Conservation (phyloP, 495 filamentous ascomycete genomes). For the Aspergillus ellipticus region DNA sequence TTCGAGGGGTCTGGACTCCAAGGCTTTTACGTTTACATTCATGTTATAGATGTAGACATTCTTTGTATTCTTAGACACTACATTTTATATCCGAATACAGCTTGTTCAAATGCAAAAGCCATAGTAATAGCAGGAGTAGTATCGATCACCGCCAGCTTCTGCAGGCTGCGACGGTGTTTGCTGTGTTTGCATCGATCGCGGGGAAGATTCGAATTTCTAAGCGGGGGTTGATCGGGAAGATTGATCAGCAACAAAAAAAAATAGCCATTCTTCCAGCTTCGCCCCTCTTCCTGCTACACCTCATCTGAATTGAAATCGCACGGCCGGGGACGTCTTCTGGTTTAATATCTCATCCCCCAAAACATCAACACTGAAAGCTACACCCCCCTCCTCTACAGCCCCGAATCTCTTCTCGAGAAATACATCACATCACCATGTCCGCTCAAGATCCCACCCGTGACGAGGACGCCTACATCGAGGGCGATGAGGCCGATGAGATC, state of each 20-base stretch:
- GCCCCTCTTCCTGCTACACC: neutral
- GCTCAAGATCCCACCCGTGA: conserved; percentile 45
- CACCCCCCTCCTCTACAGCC: neutral
- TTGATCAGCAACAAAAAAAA: conserved; percentile 18
- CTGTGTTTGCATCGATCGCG: conserved; percentile 30
- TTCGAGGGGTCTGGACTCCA: neutral
- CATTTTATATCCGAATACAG: neutral
- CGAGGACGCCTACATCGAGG: conserved; percentile 57
- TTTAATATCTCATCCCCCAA: neutral
- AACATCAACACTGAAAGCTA: neutral
- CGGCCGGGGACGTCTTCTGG: neutral
- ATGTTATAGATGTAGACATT: neutral
- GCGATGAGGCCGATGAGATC: conserved; percentile 69
- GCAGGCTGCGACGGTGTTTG: conserved; percentile 22
- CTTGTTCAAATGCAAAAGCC: no score
- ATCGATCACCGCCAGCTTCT: neutral
- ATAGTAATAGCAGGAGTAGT: no score
- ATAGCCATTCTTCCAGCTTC: neutral
- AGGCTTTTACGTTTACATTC: neutral
- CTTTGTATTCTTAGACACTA: neutral
- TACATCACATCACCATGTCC: conserved; percentile 38
- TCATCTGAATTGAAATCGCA: neutral
- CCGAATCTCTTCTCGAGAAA: neutral
- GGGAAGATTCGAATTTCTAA: conserved; percentile 44
- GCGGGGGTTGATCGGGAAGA: conserved; percentile 29